Base-by-base conservation (phyloP, 768 basidiomycete genomes). In the Mycena galopus region DNA sequence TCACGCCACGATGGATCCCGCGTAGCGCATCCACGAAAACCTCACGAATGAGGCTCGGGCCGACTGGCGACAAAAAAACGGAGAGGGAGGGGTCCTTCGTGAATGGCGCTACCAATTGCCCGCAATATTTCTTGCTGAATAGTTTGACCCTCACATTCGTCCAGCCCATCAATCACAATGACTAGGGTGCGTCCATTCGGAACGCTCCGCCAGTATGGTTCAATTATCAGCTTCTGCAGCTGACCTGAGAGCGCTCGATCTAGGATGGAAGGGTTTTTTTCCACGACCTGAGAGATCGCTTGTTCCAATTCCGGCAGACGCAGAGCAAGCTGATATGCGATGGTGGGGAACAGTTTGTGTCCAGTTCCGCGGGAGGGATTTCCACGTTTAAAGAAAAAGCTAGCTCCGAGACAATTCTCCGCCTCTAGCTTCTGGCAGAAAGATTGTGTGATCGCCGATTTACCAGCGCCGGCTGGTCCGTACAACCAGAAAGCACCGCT, bases 91-190 rank as follows among this genome's bases (percentile, higher is more conserved):
- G n/a, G n/a, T n/a, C n/a, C n/a, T n/a, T n/a, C n/a, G n/a, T n/a
- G n/a, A n/a, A n/a, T n/a, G n/a, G n/a, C n/a, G n/a, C n/a, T n/a
- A n/a, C n/a, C n/a, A n/a, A n/a, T n/a, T n/a, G n/a, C n/a, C 42
- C 42, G 42, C 16, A 44, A 44, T 27, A 79, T 62, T n/a, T 74
- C 62, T 16, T 30, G 50, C 29, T 78, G 79, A 2, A 51, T 47
- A n/a, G 51, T 23, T 5, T 68, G n/a, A n/a, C n/a, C n/a, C n/a
- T n/a, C n/a, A n/a, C n/a, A n/a, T n/a, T n/a, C n/a, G n/a, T n/a
- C n/a, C n/a, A n/a, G n/a, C n/a, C n/a, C n/a, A n/a, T n/a, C n/a
- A n/a, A n/a, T n/a, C n/a, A n/a, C n/a, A n/a, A n/a, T n/a, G n/a
- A n/a, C n/a, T n/a, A n/a, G n/a, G n/a, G n/a, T n/a, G n/a, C n/a